Evolutionary conservation across 768 basidiomycete genomes (phyloP), one percentile per base, ranked within the genome.

Genomic region (Pulveroboletus sp.): DNA sequence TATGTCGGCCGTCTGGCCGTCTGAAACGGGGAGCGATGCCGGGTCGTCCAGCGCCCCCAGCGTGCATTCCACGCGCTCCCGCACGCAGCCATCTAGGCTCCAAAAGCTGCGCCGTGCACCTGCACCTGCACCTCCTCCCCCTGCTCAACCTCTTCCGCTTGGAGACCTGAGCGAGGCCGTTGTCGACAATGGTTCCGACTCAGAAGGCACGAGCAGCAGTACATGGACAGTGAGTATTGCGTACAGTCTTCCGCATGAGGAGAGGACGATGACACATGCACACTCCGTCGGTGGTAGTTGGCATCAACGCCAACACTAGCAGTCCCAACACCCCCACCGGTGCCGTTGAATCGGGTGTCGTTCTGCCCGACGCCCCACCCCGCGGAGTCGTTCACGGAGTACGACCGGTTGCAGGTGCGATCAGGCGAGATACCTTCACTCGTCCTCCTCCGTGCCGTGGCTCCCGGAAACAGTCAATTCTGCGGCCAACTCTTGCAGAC

Each of bases 321-420:
- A 15, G n/a, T 10, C 10, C 18, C 46, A 21, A 21, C 21, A 10
- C 39, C 26, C 1, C 8, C 17, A 5, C 36, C 46, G 24, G 32
- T 21, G 7, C 35, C 55, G 17, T 28, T 35, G 30, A 45, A 37
- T 11, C 39, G 53, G 5, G 47, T 65, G 35, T 63, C 67, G 11
- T 67, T 67, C 30, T 52, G 49, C 30, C 68, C 65, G 7, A 38
- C 52, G 0, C 14, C 51, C 9, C 63, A 56, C 21, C 39, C 55
- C 9, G 53, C 65, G 5, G 66, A 67, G 31, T 69, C 65, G 33
- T 67, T 67, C 17, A 59, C 56, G 7, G 66, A 67, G 33, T 57
- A 67, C n/a, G 57, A 67, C 26, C 59, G 65, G 36, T 37, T 67
- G 39, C 54, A 50, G 8, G 51, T 65, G 15, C 57, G 56, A 14